These are phyloP conservation scores for Malassezia dermatis DNA, from an alignment of 1,284 basidiomycete genomes.

Conservation along the genomic window DNA sequence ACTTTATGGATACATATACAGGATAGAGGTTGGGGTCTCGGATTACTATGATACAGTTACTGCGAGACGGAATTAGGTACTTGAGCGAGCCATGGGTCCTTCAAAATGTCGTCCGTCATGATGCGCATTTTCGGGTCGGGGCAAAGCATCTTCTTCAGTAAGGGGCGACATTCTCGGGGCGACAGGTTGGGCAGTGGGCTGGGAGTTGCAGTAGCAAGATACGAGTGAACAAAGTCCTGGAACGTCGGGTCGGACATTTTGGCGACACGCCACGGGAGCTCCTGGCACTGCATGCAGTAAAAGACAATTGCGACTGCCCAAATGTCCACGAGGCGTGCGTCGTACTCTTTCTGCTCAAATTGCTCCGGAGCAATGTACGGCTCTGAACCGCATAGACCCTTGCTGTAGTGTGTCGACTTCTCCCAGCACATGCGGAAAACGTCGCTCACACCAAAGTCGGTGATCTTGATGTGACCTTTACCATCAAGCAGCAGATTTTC, in stretches of 20 bases:
- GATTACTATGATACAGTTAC: slow-evolving; percentile 11
- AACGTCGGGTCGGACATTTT: slow-evolving; percentile 75
- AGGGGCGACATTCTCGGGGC: slow-evolving; percentile 69
- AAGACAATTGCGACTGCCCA: slow-evolving; percentile 96
- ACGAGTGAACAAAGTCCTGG: slow-evolving; percentile 67
- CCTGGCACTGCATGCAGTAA: slow-evolving; percentile 65
- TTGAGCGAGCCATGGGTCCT: slow-evolving; percentile 64
- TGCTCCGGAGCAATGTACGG: slow-evolving; percentile 98
- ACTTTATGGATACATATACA: background rate
- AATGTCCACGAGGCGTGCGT: slow-evolving; percentile 89
- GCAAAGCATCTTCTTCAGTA: slow-evolving; percentile 90
- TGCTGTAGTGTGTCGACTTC: slow-evolving; percentile 87
- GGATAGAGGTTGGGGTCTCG: background rate
- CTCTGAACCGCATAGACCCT: slow-evolving; percentile 90
- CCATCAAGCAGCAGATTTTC: slow-evolving; percentile 93
- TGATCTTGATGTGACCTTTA: slow-evolving; percentile 91
- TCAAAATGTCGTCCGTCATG: slow-evolving; percentile 72
- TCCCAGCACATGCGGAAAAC: slow-evolving; percentile 99
- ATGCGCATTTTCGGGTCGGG: slow-evolving; percentile 74
- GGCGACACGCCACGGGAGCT: slow-evolving; percentile 74
- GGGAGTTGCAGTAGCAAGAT: slow-evolving; percentile 49
- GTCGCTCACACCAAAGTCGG: slow-evolving; percentile 95
- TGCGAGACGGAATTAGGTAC: slow-evolving; percentile 7
- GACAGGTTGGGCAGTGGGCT: slow-evolving; percentile 67
- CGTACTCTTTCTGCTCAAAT: slow-evolving; percentile 92